Percentiles rank a stretch among this genome's conserved stretches.
These are phyloP conservation scores for Apocynum venetum DNA, from an alignment of 257 asterid species.

Conservation along the genomic window DNA sequence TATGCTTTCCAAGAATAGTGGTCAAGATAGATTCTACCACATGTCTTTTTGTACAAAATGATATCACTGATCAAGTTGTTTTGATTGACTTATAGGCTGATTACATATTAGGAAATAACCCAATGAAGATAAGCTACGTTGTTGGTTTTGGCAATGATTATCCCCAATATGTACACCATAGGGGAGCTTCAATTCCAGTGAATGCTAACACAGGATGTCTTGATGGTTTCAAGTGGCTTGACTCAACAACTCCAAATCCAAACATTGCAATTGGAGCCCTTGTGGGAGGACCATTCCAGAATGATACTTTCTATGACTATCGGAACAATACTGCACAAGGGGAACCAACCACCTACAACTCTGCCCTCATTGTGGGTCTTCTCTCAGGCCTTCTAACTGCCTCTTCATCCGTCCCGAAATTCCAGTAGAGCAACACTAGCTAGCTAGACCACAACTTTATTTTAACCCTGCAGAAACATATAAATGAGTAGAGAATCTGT, in stretches of 20 bases:
- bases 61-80: neutral
- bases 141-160: slow-evolving; percentile 72
- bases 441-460: neutral
- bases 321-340: slow-evolving; percentile 75
- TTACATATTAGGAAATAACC: slow-evolving; percentile 70
- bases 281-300: slow-evolving; percentile 73
- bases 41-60: neutral
- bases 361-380: slow-evolving; percentile 63
- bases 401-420: slow-evolving; percentile 37
- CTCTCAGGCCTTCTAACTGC: slow-evolving; percentile 66
- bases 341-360: slow-evolving; percentile 70
- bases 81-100: slow-evolving; percentile 36
- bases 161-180: slow-evolving; percentile 66
- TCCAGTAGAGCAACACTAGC: neutral
- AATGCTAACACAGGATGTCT: slow-evolving; percentile 47
- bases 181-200: slow-evolving; percentile 79
- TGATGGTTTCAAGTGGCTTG: slow-evolving; percentile 73
- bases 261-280: slow-evolving; percentile 68
- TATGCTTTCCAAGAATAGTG: neutral
- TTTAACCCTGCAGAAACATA: neutral
- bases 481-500: slow-evolving; percentile 1
- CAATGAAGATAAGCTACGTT: slow-evolving; percentile 61
- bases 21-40: neutral
- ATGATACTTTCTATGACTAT: slow-evolving; percentile 52
- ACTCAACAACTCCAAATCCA: slow-evolving; percentile 54